Evolutionary conservation across 805 yeast genomes (phyloP), one percentile per base, ranked within the genome.

Genomic region (Pichia sporocuriosa): DNA sequence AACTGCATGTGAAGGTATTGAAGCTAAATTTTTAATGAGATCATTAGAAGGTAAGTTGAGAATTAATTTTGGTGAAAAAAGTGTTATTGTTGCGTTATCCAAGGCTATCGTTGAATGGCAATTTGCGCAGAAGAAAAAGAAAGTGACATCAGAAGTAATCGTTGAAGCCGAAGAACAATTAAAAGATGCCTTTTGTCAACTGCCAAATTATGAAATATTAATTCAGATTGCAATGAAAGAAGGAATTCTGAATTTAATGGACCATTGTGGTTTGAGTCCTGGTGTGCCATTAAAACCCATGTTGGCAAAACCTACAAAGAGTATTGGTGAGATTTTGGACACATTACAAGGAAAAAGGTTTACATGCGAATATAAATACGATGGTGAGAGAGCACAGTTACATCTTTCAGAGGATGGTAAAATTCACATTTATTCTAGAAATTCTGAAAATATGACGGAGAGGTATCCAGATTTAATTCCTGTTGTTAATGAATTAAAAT

Each of bases 251-350:
- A 68, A 82, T 28, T 57, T 93, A 32, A 66, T 73, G 36, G 79
- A 81, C 9, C 75, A 80, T 49, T 80, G 94, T 52, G 78, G 77
- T 30, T 66, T 93, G 47, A 79, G 81, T 9, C 96, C 98, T 0
- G 97, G 97, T 2, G 79, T 93, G 4, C 98, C 98, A 0, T 69
- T 93, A 52, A 90, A 89, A 58, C 98, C 98, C 1, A 93, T 93
- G 98, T 75, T 93, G 55, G 98, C 98, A 6, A 93, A 90, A 58
- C 98, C 98, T 2, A 90, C 97, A 0, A 90, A 93, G 57, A 76
- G 96, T 2, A 81, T 93, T 27, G 75, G 84, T n/a, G 98, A 93
- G 58, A 85, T 93, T 1, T 69, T 93, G 46, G 96, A 93, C 58
- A 69, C 95, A 43, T 89, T 93, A 58, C 84, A 83, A 49, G 87